These are phyloP conservation scores for Fusarium sp. DNA, from an alignment of 2,329 filamentous ascomycete species.

Conservation along the genomic window DNA sequence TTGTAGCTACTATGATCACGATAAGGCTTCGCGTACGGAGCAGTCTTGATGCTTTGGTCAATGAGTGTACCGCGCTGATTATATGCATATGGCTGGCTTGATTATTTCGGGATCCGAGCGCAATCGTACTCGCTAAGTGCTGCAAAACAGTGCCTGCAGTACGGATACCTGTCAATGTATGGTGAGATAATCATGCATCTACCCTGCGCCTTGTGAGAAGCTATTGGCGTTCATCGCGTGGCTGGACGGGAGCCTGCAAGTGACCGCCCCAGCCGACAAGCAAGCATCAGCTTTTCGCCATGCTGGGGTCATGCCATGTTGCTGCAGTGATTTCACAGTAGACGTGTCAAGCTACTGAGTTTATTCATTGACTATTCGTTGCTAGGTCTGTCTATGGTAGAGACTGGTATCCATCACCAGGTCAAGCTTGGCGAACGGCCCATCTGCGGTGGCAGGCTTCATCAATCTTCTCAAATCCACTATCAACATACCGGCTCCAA, in stretches of 20 bases:
- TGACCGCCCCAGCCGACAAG: slow-evolving; percentile 31
- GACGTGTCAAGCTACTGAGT: slow-evolving; percentile 28
- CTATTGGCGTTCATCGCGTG: slow-evolving; percentile 34
- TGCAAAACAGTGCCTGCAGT: slow-evolving; percentile 8
- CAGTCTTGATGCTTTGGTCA: slow-evolving; percentile 29
- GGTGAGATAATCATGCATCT: slow-evolving; percentile 29
- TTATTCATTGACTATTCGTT: slow-evolving; percentile 32
- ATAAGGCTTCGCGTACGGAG: slow-evolving; percentile 21
- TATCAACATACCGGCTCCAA: slow-evolving; percentile 18
- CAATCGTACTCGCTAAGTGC: slow-evolving; percentile 8
- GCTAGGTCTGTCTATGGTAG: slow-evolving; percentile 20
- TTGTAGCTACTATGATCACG: slow-evolving; percentile 21
- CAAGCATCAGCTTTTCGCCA: slow-evolving; percentile 20
- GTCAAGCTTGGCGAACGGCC: slow-evolving; percentile 33
- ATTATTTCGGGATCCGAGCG: slow-evolving; percentile 16
- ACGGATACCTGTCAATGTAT: slow-evolving; percentile 27
- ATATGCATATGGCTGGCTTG: slow-evolving; percentile 7
- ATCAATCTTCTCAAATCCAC: slow-evolving; percentile 27
- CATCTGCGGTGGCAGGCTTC: slow-evolving; percentile 20
- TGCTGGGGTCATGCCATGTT: slow-evolving; percentile 41
- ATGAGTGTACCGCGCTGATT: slow-evolving; percentile 22
- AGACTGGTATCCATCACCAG: slow-evolving; percentile 31
- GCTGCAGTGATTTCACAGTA: slow-evolving; percentile 39
- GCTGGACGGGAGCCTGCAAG: slow-evolving; percentile 31
- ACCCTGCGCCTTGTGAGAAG: slow-evolving; percentile 26